Conservation (phyloP, 1,284 basidiomycete species). For the Neonothopanus nambi region DNA sequence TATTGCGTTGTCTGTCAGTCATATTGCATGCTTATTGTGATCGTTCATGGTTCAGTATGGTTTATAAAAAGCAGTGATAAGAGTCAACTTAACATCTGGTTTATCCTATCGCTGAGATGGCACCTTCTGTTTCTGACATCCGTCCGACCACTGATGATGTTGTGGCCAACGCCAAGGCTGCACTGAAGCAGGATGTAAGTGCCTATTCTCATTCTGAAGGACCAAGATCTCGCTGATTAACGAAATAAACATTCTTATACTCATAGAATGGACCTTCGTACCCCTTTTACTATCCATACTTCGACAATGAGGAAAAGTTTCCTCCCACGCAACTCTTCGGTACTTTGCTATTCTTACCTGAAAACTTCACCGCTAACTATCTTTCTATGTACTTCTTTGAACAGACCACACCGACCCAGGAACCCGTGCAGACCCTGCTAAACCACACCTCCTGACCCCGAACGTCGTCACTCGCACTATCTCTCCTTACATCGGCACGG, state of each 20-base stretch:
- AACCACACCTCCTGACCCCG: slow-evolving; percentile 47
- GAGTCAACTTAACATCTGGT: not conserved
- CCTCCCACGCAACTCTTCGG: slow-evolving; percentile 42
- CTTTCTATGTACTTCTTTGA: not conserved
- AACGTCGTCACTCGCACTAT: slow-evolving; percentile 43
- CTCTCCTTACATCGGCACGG: slow-evolving; percentile 60
- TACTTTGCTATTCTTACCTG: slow-evolving; percentile 17
- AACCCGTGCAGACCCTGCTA: slow-evolving; percentile 46
- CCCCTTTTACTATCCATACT: slow-evolving; percentile 48
- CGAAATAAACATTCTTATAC: not conserved
- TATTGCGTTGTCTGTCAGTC: slow-evolving; percentile 2
- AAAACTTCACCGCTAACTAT: not conserved
- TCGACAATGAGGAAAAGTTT: slow-evolving; percentile 45
- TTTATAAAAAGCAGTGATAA: not conserved
- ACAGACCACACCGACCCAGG: slow-evolving; percentile 44
- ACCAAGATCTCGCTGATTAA: not conserved
- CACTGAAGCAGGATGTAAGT: slow-evolving; percentile 1
- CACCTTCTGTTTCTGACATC: slow-evolving; percentile 13
- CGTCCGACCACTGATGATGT: not conserved
- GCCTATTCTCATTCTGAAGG: not conserved
- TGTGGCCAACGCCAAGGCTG: not conserved
- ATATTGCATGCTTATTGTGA: slow-evolving; percentile 15
- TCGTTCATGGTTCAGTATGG: not conserved
- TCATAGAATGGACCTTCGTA: slow-evolving; percentile 40
- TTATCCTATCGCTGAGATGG: not conserved